Evolutionary conservation across 768 basidiomycete species (phyloP), one percentile per base, ranked within the genome.

Genomic region (Tephrocybe sp.): DNA sequence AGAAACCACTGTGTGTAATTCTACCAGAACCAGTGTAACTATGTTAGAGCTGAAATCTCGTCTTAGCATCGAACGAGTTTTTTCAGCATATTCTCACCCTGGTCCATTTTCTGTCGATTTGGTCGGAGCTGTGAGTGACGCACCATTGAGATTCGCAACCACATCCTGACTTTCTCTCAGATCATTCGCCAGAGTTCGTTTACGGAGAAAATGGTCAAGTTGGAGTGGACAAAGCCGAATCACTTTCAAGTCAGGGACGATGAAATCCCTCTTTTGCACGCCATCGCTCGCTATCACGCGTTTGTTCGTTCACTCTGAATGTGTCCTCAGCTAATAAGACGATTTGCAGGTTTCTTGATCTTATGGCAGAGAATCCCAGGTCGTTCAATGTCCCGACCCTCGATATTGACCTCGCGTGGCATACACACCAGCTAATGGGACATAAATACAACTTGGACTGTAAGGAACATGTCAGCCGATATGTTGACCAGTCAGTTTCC

Each of bases 401-500:
- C n/a, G 85, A 88, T 53, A 86, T 89, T 33, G 87, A 89, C 55
- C 69, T 90, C 16, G 79, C 76, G 4, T 88, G 87, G 86, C 87
- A 90, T 55, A 85, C 84, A 0, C 85, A 89, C 51, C 86, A 87
- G 55, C 72, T 88, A 5, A 69, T 76, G 61, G 71, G 72, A 0
- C 51, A 49, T 1, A 66, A 69, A 33, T 88, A 88, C 57, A 58
- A 62, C 4, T 42, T 52, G 1, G 76, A 84, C 51, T 77, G 78
- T 39, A 62, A 63, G 49, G 63, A 46, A 12, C 72, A 69, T 45
- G 53, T 82, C 3, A 72, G 75, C 0, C 71, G 73, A 17, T 76
- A 70, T 31, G 62, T 85, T 20, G 78, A 84, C 57, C 83, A 85
- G 83, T 83, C 45, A 63, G 81, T 38, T 19, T 13, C n/a, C n/a